phyloP scores from a whole-genome alignment of 169 alveolate species.

The Plasmodium billcollinsi region DNA sequence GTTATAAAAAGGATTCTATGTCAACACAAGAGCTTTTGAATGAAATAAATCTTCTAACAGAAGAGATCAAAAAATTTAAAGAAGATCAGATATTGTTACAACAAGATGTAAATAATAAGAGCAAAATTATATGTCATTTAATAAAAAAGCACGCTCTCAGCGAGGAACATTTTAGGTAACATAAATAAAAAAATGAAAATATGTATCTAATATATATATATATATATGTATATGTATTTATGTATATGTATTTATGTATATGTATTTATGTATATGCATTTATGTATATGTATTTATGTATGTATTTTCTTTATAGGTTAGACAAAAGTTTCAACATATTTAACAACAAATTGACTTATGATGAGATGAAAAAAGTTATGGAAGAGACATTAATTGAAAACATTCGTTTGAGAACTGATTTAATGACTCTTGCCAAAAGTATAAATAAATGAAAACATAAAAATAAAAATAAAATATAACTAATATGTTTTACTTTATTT shows the following conservation, averaged over 20 bases:
- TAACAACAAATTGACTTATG: slow-evolving; percentile 33
- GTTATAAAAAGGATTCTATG: background rate
- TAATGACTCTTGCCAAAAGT: slow-evolving; percentile 18
- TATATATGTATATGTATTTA: background rate
- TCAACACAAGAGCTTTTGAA: slow-evolving; percentile 22
- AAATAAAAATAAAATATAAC: background rate
- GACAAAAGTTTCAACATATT: slow-evolving; percentile 7
- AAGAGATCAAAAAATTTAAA: slow-evolving; percentile 28
- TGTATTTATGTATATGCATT: background rate
- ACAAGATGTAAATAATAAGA: slow-evolving; percentile 46
- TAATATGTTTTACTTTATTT: background rate
- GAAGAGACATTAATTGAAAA: slow-evolving; percentile 57
- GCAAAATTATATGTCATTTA: slow-evolving; percentile 21
- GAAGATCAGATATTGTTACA: slow-evolving; percentile 36
- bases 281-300: background rate
- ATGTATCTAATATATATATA: background rate
- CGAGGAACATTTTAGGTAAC: slow-evolving; percentile 39
- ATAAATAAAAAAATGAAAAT: background rate
- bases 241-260: background rate
- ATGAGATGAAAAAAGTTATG: slow-evolving; percentile 42
- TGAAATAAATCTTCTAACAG: slow-evolving; percentile 19
- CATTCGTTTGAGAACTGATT: slow-evolving; percentile 39
- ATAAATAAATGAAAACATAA: background rate
- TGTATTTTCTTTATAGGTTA: background rate
- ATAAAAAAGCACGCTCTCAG: slow-evolving; percentile 29